Conservation (phyloP, 805 yeast species). For the Starmera dryadoides region DNA sequence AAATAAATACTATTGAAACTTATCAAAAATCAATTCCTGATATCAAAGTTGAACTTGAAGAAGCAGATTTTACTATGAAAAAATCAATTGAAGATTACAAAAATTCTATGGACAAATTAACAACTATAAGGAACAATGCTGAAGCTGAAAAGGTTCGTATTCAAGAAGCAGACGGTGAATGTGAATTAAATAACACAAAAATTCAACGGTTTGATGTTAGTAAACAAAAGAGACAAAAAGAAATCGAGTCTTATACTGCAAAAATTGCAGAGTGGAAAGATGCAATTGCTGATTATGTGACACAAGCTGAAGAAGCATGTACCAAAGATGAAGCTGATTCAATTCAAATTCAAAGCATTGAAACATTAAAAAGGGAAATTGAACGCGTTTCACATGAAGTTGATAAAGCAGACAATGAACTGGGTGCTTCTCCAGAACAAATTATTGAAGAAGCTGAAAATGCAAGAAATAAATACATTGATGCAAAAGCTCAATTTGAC, state of each 20-base stretch:
- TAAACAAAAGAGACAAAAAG: constrained; percentile 11
- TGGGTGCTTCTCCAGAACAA: constrained; percentile 51
- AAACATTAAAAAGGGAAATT: constrained; percentile 43
- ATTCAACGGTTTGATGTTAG: constrained; percentile 10
- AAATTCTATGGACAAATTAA: constrained; percentile 8
- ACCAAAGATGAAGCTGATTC: constrained; percentile 37
- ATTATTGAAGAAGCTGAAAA: constrained; percentile 40
- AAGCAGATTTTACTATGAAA: constrained; percentile 11
- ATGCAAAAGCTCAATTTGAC: constrained; percentile 32
- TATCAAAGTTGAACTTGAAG: constrained; percentile 14
- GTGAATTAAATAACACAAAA: constrained; percentile 7
- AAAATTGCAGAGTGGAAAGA: constrained; percentile 14
- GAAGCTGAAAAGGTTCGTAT: constrained; percentile 3
- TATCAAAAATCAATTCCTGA: constrained; percentile 19
- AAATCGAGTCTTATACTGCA: constrained; percentile 12
- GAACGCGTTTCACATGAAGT: constrained; percentile 38
- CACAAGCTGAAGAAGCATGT: constrained; percentile 36
- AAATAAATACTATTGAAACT: background rate
- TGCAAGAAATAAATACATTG: constrained; percentile 34
- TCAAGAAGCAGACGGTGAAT: constrained; percentile 6
- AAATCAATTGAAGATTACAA: constrained; percentile 14
- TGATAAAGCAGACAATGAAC: constrained; percentile 40
- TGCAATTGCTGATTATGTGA: constrained; percentile 7
- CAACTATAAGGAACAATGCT: constrained; percentile 21
- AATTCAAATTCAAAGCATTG: constrained; percentile 32